phyloP scores from a whole-genome alignment of 805 yeast genomes.

The Starmerella sp. region DNA sequence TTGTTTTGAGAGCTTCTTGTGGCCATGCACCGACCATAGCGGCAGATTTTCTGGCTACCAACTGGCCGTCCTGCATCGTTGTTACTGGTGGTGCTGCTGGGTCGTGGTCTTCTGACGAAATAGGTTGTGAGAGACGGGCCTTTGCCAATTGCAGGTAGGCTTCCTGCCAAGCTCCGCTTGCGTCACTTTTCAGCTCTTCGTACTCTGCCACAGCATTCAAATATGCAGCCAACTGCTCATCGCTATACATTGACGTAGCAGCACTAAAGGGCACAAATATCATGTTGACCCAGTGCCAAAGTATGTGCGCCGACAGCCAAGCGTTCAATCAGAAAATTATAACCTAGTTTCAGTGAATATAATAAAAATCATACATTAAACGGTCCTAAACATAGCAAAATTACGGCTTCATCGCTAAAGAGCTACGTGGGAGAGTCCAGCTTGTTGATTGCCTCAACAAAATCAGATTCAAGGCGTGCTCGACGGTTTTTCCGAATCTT shows the following conservation, averaged over 20 bases:
- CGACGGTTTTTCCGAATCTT: constrained; percentile 12
- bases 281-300: too few relatives aligned
- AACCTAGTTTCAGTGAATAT: too few relatives aligned
- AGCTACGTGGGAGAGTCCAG: neutral
- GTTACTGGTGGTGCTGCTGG: constrained; percentile 2
- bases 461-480: constrained; percentile 14
- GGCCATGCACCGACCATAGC: constrained; percentile 41
- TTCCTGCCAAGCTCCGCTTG: constrained; percentile 12
- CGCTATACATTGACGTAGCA: neutral
- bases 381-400: too few relatives aligned
- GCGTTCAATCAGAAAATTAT: too few relatives aligned
- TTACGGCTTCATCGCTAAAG: too few relatives aligned
- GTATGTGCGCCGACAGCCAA: neutral
- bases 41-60: constrained; percentile 24
- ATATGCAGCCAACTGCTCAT: constrained; percentile 16
- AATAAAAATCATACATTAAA: too few relatives aligned
- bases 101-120: constrained; percentile 7
- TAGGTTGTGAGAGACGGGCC: constrained; percentile 8
- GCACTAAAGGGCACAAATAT: neutral
- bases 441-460: constrained; percentile 10
- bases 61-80: constrained; percentile 8
- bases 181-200: constrained; percentile 5
- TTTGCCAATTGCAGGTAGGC: constrained; percentile 16
- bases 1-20: constrained; percentile 33
- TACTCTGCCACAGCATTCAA: constrained; percentile 14